Evolutionary conservation across 1,284 basidiomycete species (phyloP).

Genomic region (Phylloboletellus chloephorus): DNA sequence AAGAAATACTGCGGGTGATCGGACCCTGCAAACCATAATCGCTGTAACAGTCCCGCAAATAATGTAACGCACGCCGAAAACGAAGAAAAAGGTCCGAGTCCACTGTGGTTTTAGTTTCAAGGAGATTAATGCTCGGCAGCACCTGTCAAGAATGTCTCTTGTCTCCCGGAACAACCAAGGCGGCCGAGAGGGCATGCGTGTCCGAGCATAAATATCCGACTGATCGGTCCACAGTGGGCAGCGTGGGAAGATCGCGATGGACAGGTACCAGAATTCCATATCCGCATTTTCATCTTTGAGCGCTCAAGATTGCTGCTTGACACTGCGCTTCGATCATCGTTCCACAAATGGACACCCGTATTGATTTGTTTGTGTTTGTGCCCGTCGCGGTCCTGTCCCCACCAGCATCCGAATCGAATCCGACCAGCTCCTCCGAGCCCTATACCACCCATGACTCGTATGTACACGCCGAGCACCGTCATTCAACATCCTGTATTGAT

Average conservation of each 20-base stretch:
- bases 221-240: neutral
- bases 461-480: conserved; percentile 22
- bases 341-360: conserved; percentile 1
- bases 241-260: conserved; percentile 19
- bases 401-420: conserved; percentile 9
- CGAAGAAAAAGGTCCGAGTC: conserved; percentile 9
- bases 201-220: conserved; percentile 5
- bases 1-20: neutral
- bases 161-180: conserved; percentile 6
- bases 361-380: conserved; percentile 28
- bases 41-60: conserved; percentile 9
- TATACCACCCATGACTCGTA: conserved; percentile 44
- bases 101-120: conserved; percentile 5
- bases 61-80: conserved; percentile 7
- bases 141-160: conserved; percentile 13
- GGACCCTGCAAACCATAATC: no score
- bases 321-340: conserved; percentile 2
- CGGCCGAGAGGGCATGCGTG: conserved; percentile 4
- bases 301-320: conserved; percentile 18
- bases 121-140: conserved; percentile 11
- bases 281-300: conserved; percentile 10
- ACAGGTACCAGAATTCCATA: conserved; percentile 12
- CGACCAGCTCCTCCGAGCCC: conserved; percentile 2
- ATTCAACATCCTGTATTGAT: conserved; percentile 10
- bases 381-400: neutral